A percentile compares a stretch with the other conserved stretches of the same genome.
phyloP scores from a whole-genome alignment of 176 grass and related monocot genomes.

The Melocanna baccifera region DNA sequence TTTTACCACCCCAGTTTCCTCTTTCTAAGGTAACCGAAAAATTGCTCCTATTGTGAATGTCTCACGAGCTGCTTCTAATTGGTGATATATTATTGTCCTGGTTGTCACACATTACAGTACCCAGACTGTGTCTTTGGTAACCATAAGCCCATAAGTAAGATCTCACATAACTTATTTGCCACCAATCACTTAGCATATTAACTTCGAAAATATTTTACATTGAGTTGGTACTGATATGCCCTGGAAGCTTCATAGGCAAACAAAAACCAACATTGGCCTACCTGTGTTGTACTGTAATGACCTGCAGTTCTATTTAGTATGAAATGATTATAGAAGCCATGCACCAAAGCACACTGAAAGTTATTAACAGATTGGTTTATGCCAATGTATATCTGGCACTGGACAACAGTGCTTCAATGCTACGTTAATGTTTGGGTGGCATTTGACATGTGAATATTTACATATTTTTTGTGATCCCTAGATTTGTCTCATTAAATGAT shows the following conservation, averaged over 20 bases:
- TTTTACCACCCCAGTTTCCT: slow-evolving; percentile 49
- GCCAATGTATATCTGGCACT: background rate
- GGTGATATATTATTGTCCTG: background rate
- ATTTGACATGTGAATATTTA: background rate
- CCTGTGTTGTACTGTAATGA: background rate
- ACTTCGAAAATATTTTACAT: background rate
- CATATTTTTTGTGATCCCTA: background rate
- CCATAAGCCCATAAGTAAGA: background rate
- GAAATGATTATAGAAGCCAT: slow-evolving; percentile 13
- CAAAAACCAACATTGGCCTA: background rate
- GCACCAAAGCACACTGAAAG: slow-evolving; percentile 7
- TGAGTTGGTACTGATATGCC: background rate
- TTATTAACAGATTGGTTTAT: background rate
- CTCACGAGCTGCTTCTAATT: background rate
- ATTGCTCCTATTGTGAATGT: slow-evolving; percentile 8
- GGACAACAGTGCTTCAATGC: background rate
- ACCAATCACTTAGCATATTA: background rate
- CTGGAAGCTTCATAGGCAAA: background rate
- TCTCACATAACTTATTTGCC: slow-evolving; percentile 8
- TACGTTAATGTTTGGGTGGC: background rate
- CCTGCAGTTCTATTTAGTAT: background rate
- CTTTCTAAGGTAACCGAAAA: slow-evolving; percentile 67
- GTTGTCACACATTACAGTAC: background rate
- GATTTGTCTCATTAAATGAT: background rate
- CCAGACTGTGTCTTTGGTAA: background rate